Percentiles rank a stretch among this genome's conserved stretches.
Conservation (phyloP, 2,329 filamentous ascomycete genomes). For the Aureobasidium uvarum region DNA sequence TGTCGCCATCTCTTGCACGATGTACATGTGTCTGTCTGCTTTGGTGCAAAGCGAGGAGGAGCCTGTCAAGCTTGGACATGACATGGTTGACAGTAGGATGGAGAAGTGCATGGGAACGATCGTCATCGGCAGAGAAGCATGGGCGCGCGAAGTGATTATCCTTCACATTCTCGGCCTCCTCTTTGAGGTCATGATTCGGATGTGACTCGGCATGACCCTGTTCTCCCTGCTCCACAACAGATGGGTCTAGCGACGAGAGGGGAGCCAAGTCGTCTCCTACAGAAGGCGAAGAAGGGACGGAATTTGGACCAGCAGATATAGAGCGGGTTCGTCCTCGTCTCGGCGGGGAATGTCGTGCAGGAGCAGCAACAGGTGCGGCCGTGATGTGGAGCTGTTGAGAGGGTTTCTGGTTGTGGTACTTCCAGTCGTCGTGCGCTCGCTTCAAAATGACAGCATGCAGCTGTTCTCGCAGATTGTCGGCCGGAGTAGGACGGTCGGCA, state of each 20-base stretch:
- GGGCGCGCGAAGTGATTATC: constrained; percentile 41
- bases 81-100: constrained; percentile 68
- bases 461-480: constrained; percentile 66
- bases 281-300: constrained; percentile 5
- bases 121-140: constrained; percentile 67
- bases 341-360: neutral
- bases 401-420: neutral
- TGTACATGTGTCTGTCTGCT: constrained; percentile 34
- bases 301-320: neutral
- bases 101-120: constrained; percentile 62
- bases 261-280: constrained; percentile 5
- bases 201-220: neutral
- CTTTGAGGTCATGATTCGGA: neutral
- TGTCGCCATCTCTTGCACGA: constrained; percentile 17
- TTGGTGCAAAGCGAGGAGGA: constrained; percentile 69
- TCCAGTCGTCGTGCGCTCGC: constrained; percentile 65
- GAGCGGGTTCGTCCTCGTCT: constrained; percentile 10
- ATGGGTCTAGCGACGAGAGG: neutral
- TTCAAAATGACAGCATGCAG: constrained; percentile 65
- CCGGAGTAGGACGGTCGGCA: constrained; percentile 51
- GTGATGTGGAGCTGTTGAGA: neutral
- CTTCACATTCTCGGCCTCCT: constrained; percentile 13
- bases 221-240: neutral
- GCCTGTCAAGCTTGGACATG: constrained; percentile 64
- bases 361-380: neutral